These are phyloP conservation scores for Hypoxylon sp. DNA, from an alignment of 2,329 filamentous ascomycete genomes.

Conservation along the genomic window DNA sequence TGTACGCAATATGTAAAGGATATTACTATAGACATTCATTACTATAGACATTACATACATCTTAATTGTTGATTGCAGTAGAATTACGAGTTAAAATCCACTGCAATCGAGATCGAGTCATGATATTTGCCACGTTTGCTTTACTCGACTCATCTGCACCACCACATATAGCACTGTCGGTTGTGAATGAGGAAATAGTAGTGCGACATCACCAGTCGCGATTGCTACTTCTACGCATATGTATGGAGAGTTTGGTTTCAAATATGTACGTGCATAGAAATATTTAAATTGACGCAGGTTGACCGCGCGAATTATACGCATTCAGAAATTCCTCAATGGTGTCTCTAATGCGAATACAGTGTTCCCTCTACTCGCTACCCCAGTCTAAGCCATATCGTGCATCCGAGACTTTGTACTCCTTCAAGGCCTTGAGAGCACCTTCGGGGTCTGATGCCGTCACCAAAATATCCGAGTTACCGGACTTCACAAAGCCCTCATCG, in stretches of 20 bases:
- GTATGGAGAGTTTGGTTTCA: too few species aligned
- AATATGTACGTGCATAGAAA: slow-evolving; percentile 1
- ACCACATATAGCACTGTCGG: too few species aligned
- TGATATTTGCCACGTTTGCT: too few species aligned
- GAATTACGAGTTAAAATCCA: too few species aligned
- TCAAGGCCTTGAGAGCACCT: slow-evolving; percentile 75
- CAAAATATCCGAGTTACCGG: slow-evolving; percentile 77
- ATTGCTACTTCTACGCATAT: neutral
- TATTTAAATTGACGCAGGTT: slow-evolving; percentile 4
- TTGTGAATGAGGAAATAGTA: slow-evolving; percentile 1
- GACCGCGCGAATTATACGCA: slow-evolving; percentile 17
- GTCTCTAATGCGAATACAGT: slow-evolving; percentile 17
- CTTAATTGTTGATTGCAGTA: too few species aligned
- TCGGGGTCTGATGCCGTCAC: slow-evolving; percentile 77
- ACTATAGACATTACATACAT: too few species aligned
- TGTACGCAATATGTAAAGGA: too few species aligned
- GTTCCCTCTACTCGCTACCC: slow-evolving; percentile 53
- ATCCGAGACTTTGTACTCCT: slow-evolving; percentile 77
- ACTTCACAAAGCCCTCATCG: slow-evolving; percentile 77
- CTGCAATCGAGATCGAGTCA: too few species aligned
- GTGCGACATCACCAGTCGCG: neutral
- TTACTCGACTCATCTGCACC: too few species aligned
- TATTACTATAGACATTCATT: too few species aligned
- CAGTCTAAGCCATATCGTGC: slow-evolving; percentile 84
- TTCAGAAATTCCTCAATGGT: slow-evolving; percentile 1